These are phyloP conservation scores for Colletotrichum navitas DNA, from an alignment of 2,329 filamentous ascomycete genomes.

Conservation along the genomic window DNA sequence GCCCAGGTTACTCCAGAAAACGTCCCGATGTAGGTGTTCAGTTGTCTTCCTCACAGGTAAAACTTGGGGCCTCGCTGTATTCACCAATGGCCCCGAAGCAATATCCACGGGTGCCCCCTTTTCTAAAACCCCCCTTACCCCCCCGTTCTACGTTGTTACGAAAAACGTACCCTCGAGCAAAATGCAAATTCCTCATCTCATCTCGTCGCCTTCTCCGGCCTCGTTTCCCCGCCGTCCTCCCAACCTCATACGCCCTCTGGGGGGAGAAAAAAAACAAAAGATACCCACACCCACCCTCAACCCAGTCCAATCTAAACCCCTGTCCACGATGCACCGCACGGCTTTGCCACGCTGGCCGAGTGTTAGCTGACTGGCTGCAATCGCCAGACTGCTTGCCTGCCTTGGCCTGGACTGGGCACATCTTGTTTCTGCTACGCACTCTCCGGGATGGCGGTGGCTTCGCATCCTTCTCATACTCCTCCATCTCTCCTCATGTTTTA, in stretches of 20 bases:
- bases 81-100: slow-evolving; percentile 11
- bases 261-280: no score
- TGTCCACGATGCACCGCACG: slow-evolving; percentile 15
- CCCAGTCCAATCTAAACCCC: slow-evolving; percentile 18
- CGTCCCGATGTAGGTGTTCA: not conserved
- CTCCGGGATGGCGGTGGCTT: slow-evolving; percentile 24
- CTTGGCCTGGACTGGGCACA: slow-evolving; percentile 6
- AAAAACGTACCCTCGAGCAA: slow-evolving; percentile 22
- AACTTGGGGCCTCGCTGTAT: not conserved
- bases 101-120: slow-evolving; percentile 27
- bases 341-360: slow-evolving; percentile 23
- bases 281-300: slow-evolving; percentile 4
- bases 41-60: not conserved
- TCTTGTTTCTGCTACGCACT: slow-evolving; percentile 22
- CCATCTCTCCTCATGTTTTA: slow-evolving; percentile 9
- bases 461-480: slow-evolving; percentile 1
- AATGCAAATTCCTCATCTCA: slow-evolving; percentile 34
- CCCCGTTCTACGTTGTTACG: slow-evolving; percentile 29
- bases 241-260: slow-evolving; percentile 8
- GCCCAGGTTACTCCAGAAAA: not conserved
- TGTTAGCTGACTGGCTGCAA: slow-evolving; percentile 11
- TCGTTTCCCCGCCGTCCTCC: slow-evolving; percentile 12
- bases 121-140: not conserved
- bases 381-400: slow-evolving; percentile 13
- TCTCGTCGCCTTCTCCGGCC: slow-evolving; percentile 19